Percentiles rank a stretch among this genome's conserved stretches.
Evolutionary conservation across 2,329 filamentous ascomycete species (phyloP).

Genomic region (Penicillium sp.): DNA sequence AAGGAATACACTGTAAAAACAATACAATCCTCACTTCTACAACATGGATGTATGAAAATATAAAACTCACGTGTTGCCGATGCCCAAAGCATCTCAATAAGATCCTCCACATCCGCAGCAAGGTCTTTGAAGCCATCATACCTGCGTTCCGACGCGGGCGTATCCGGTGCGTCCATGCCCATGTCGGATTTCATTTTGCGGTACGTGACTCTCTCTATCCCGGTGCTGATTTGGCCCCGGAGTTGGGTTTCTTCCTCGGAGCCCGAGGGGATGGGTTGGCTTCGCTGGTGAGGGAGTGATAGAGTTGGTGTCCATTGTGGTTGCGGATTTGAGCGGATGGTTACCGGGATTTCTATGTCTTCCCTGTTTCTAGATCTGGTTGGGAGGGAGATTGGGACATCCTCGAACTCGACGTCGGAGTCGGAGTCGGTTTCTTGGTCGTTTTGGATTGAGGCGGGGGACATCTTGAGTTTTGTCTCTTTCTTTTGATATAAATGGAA

Average conservation of each 20-base stretch:
- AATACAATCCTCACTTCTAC: neutral
- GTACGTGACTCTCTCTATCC: conserved; percentile 19
- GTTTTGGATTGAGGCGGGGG: neutral
- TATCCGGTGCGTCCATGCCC: conserved; percentile 26
- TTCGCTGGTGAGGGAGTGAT: conserved; percentile 51
- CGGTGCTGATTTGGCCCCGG: conserved; percentile 16
- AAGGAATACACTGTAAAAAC: neutral
- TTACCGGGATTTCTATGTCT: neutral
- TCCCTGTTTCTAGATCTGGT: neutral
- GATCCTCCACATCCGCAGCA: conserved; percentile 67
- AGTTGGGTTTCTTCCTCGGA: conserved; percentile 54
- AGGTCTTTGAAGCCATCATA: conserved; percentile 67
- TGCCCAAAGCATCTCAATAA: conserved; percentile 82
- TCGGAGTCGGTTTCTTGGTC: conserved; percentile 18
- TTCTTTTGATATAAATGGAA: neutral
- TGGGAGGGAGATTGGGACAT: conserved; percentile 13
- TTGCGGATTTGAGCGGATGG: neutral
- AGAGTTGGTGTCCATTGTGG: conserved; percentile 28
- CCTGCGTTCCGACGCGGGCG: conserved; percentile 43
- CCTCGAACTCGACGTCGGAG: conserved; percentile 21
- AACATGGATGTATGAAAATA: neutral
- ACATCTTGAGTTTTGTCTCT: neutral
- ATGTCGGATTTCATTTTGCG: conserved; percentile 42
- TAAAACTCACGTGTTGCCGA: conserved; percentile 72
- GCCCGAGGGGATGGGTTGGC: conserved; percentile 53